Base-by-base conservation (phyloP, 306 rosid species). In the Purshia tridentata region DNA sequence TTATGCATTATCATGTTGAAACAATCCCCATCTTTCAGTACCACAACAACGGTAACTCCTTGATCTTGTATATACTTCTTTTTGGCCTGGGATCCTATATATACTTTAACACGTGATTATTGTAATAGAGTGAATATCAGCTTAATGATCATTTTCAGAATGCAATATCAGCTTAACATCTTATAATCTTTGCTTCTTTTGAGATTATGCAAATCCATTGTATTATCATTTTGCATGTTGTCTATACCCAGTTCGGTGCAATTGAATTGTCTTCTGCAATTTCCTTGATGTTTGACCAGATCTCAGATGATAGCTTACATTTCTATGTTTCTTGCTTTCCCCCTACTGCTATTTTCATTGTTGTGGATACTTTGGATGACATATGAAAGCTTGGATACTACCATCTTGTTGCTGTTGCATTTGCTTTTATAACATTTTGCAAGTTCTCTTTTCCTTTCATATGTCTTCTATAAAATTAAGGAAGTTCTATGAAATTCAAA, bases 1-100 rank as follows among this genome's bases (percentile, higher is more conserved):
- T 48, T 95, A 83, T 91, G 96, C 72, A 85, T 95, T 66, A 46
- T 95, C 59, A 54, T 95, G 93, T 83, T 95, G 84, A 91, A 87
- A 86, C 91, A 77, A 77, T 91, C 99, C 73, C 89, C 96, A 67
- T 81, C 83, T 48, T 89, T 94, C 67, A 91, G 68, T 70, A 49
- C 95, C 57, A 87, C 95, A 20, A 89, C 87, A 67, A 89, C 78
- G 91, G 99, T 94, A 91, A 67, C 9, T 45, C 63, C 72, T 67
- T 50, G 51, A 74, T 56, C 50, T 41, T 63, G 12, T 8, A 8
- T 40, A 20, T 40, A 1, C 12, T 8, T 12, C 59, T 9, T 40
- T 41, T 18, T 48, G 20, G 15, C 9, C 35, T 29, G 35, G 35
- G 44, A 46, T 72, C 20, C 45, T 9, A 5, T 59, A 22, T 41